Evolutionary conservation across 2,329 filamentous ascomycete species (phyloP).

Genomic region (Ophiostoma triangulosporum): DNA sequence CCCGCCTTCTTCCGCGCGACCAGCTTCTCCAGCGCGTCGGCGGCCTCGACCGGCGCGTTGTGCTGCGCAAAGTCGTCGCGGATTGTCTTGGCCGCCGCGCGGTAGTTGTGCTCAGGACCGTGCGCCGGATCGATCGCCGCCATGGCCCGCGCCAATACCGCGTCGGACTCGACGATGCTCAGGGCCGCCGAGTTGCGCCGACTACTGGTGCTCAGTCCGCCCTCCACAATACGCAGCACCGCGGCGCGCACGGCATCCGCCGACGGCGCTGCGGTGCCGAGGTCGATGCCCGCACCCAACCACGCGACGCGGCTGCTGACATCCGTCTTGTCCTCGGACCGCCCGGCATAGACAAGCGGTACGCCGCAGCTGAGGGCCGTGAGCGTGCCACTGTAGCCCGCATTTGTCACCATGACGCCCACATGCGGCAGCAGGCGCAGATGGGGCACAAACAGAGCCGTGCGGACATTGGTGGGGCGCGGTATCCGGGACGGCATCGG

Average conservation of each 20-base stretch:
- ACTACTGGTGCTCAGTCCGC: background rate
- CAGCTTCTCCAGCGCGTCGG: conserved; percentile 9
- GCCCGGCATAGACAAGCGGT: conserved; percentile 15
- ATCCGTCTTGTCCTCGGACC: conserved; percentile 15
- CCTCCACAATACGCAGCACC: conserved; percentile 5
- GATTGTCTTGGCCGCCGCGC: conserved; percentile 6
- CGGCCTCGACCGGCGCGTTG: conserved; percentile 9
- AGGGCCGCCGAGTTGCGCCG: background rate
- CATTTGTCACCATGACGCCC: conserved; percentile 15
- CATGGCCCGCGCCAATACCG: background rate
- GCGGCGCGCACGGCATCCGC: conserved; percentile 8
- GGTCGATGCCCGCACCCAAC: conserved; percentile 15
- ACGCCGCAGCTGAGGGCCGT: conserved; percentile 14
- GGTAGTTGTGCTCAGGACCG: conserved; percentile 4
- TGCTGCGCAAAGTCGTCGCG: conserved; percentile 12
- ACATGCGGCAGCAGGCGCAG: conserved; percentile 15
- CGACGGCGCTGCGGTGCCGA: conserved; percentile 10
- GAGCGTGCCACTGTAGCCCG: conserved; percentile 14
- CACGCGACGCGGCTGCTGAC: conserved; percentile 14
- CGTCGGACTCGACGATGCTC: background rate
- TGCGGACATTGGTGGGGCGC: conserved; percentile 8
- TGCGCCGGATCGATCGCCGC: background rate
- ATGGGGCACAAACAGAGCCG: conserved; percentile 12
- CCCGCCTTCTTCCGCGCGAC: conserved; percentile 1
- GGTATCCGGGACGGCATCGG: background rate